Evolutionary conservation across 2,329 filamentous ascomycete genomes (phyloP).

Genomic region (Myriosclerotinia scirpicola): DNA sequence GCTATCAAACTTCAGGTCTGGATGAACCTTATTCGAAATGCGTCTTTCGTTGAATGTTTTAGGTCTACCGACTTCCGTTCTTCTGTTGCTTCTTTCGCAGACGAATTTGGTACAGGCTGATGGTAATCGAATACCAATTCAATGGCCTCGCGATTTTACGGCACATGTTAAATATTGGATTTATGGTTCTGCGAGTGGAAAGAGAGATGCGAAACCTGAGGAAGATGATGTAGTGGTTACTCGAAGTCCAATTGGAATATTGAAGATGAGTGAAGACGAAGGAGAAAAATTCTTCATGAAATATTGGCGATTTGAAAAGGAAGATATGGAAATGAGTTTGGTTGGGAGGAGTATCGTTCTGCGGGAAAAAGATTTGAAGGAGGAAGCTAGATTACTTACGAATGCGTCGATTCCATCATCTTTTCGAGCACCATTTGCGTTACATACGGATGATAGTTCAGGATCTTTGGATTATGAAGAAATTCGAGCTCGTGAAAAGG

Average conservation of each 20-base stretch:
- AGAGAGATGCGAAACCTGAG: conserved; percentile 44
- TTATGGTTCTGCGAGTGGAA: conserved; percentile 46
- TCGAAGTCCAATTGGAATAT: conserved; percentile 58
- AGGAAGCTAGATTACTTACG: conserved; percentile 31
- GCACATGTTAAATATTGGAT: conserved; percentile 49
- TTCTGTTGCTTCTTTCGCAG: conserved; percentile 48
- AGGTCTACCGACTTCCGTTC: conserved; percentile 47
- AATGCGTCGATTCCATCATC: conserved; percentile 36
- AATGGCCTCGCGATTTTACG: conserved; percentile 50
- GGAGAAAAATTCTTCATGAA: conserved; percentile 73
- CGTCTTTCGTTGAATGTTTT: conserved; percentile 42
- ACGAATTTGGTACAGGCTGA: conserved; percentile 41
- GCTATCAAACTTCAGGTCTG: conserved; percentile 1
- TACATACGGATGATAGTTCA: conserved; percentile 44
- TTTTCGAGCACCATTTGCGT: conserved; percentile 53
- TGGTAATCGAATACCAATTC: conserved; percentile 30
- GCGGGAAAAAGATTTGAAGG: conserved; percentile 31
- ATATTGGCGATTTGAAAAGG: conserved; percentile 50
- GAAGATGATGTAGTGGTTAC: conserved; percentile 43
- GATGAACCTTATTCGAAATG: conserved; percentile 41
- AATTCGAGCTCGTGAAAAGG: conserved; percentile 26
- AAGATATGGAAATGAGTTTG: conserved; percentile 24
- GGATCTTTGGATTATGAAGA: conserved; percentile 21
- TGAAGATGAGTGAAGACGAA: conserved; percentile 69
- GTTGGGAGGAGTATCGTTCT: conserved; percentile 9